Conservation (phyloP, 768 basidiomycete species). For the Daedaleopsis nitida region DNA sequence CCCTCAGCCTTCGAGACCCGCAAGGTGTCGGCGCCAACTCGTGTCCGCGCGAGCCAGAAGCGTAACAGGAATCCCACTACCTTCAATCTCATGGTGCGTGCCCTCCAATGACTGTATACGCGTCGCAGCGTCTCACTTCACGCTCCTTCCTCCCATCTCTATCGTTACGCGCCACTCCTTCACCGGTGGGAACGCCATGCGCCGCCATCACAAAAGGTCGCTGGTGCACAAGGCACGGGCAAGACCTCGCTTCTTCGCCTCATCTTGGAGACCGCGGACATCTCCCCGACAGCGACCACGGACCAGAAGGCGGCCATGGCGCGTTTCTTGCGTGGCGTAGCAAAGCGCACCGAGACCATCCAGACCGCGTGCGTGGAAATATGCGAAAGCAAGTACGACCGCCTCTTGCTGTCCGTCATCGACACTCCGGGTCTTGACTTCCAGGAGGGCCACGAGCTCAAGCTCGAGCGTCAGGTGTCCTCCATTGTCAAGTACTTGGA, state of each 20-base stretch:
- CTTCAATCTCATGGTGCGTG: constrained; percentile 82
- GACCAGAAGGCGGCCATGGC: constrained; percentile 71
- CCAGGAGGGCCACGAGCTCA: constrained; percentile 67
- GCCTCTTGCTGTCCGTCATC: constrained; percentile 76
- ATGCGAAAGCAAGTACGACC: constrained; percentile 80
- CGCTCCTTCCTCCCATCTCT: background rate
- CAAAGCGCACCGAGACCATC: constrained; percentile 64
- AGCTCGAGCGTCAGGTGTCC: constrained; percentile 78
- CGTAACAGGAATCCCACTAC: constrained; percentile 69
- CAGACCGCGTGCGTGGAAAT: constrained; percentile 77
- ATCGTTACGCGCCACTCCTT: background rate
- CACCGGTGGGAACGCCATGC: background rate
- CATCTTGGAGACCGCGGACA: constrained; percentile 81
- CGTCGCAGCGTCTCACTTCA: too few species aligned
- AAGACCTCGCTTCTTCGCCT: constrained; percentile 83
- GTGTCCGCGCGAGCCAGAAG: constrained; percentile 60
- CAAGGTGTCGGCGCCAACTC: constrained; percentile 39
- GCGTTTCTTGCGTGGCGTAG: constrained; percentile 60
- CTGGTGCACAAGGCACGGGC: constrained; percentile 78
- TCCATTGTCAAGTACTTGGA: constrained; percentile 77
- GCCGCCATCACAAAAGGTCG: constrained; percentile 51
- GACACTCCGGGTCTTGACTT: constrained; percentile 89
- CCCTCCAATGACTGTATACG: background rate
- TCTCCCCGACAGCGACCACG: constrained; percentile 73
- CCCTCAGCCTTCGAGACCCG: constrained; percentile 66